These are phyloP conservation scores for Pseudoscleropodium purum DNA, from an alignment of 225 moss, liverwort and hornwort genomes.

Conservation along the genomic window DNA sequence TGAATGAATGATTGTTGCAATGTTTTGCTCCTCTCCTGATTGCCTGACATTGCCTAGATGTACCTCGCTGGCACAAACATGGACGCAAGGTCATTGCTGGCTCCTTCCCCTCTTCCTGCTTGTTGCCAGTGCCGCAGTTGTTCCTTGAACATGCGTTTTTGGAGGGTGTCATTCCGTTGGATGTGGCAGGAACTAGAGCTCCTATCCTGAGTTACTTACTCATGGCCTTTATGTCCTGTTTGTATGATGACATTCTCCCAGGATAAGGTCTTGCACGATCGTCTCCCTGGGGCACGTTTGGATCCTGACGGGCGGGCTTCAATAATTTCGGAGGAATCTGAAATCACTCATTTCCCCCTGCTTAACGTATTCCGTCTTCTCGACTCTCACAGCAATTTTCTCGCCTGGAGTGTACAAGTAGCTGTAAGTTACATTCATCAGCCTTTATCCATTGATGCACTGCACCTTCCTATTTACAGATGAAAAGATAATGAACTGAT, in stretches of 20 bases:
- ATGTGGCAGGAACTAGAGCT: neutral
- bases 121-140: neutral
- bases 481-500: neutral
- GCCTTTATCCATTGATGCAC: neutral
- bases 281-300: neutral
- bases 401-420: neutral
- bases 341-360: neutral
- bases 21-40: neutral
- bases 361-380: neutral
- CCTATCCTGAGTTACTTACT: neutral
- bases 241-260: neutral
- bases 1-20: constrained; percentile 2
- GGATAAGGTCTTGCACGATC: neutral
- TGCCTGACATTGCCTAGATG: constrained; percentile 1
- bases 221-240: neutral
- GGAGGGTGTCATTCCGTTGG: neutral
- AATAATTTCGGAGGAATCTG: neutral
- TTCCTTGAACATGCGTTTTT: neutral
- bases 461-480: neutral
- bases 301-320: neutral
- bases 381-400: neutral
- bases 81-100: neutral
- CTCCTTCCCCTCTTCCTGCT: neutral
- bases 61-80: constrained; percentile 2
- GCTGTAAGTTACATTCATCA: neutral